phyloP scores from a whole-genome alignment of 768 basidiomycete species.

The Filobasidium floriforme region DNA sequence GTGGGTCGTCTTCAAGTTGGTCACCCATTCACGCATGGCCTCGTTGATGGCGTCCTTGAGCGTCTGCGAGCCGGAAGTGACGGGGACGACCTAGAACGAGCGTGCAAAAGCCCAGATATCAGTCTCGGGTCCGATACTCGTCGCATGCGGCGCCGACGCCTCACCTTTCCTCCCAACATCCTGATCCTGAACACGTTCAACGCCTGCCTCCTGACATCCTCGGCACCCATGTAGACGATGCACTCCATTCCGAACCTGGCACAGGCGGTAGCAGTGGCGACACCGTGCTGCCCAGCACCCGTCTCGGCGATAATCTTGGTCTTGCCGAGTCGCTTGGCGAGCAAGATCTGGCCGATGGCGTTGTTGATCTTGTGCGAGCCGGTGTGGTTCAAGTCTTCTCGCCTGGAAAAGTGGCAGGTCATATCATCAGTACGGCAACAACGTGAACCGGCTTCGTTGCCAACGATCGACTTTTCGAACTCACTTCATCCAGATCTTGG shows the following conservation, averaged over 20 bases:
- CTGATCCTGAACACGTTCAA: slow-evolving; percentile 96
- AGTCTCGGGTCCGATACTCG: neutral
- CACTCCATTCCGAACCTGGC: slow-evolving; percentile 94
- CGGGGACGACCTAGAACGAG: slow-evolving; percentile 73
- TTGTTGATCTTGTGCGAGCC: slow-evolving; percentile 99
- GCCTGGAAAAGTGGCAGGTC: no score
- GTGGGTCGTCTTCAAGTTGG: slow-evolving; percentile 85
- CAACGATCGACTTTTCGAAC: no score
- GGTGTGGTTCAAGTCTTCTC: slow-evolving; percentile 67
- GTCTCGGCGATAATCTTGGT: slow-evolving; percentile 97
- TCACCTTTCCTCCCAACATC: slow-evolving; percentile 88
- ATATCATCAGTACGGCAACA: no score
- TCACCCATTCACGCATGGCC: slow-evolving; percentile 97
- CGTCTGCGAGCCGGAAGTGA: slow-evolving; percentile 85
- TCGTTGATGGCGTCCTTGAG: slow-evolving; percentile 98
- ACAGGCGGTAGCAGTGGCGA: slow-evolving; percentile 96
- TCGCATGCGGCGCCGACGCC: neutral
- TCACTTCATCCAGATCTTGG: slow-evolving; percentile 94
- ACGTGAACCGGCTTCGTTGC: no score
- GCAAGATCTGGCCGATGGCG: slow-evolving; percentile 88
- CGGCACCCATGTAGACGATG: slow-evolving; percentile 94
- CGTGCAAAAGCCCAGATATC: neutral
- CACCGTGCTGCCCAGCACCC: slow-evolving; percentile 97
- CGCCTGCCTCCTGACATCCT: slow-evolving; percentile 91
- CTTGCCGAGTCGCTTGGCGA: slow-evolving; percentile 90